phyloP scores from a whole-genome alignment of 2,329 filamentous ascomycete species.

The Drechmeria coniospora region DNA sequence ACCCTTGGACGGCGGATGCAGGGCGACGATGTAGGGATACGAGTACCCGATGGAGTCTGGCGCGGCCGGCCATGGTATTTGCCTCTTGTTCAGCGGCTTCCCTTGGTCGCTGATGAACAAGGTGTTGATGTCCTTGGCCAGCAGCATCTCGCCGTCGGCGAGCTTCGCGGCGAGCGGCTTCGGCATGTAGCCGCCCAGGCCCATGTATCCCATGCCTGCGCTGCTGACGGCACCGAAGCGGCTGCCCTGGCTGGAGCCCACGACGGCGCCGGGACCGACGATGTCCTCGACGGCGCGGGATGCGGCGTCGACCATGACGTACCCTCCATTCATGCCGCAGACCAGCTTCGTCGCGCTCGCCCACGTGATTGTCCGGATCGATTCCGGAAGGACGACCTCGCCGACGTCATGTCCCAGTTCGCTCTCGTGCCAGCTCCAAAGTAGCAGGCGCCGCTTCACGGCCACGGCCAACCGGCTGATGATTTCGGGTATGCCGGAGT shows the following conservation, averaged over 20 bases:
- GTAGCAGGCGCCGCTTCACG: constrained; percentile 73
- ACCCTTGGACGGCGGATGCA: constrained; percentile 73
- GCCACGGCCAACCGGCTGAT: constrained; percentile 84
- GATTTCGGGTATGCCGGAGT: constrained; percentile 80
- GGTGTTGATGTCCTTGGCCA: constrained; percentile 97
- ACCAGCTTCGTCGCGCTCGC: constrained; percentile 73
- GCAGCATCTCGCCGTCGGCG: constrained; percentile 65
- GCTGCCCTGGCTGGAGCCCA: constrained; percentile 46
- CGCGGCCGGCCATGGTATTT: constrained; percentile 81
- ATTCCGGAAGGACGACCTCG: constrained; percentile 68
- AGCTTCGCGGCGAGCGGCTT: constrained; percentile 77
- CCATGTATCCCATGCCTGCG: constrained; percentile 92
- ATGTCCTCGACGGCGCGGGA: constrained; percentile 64
- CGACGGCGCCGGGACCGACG: constrained; percentile 57
- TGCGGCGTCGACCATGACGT: constrained; percentile 74
- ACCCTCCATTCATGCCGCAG: constrained; percentile 81
- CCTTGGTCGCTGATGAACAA: constrained; percentile 78
- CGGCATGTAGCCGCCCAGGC: constrained; percentile 79
- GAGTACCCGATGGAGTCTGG: constrained; percentile 91
- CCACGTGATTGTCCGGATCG: constrained; percentile 84
- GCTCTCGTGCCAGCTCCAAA: constrained; percentile 96
- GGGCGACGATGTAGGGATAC: constrained; percentile 82
- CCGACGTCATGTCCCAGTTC: constrained; percentile 60
- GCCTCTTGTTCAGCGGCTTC: constrained; percentile 64
- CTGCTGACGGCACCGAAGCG: constrained; percentile 73